Base-by-base conservation (phyloP, 345 rosid genomes). In the Turritis glabra region DNA sequence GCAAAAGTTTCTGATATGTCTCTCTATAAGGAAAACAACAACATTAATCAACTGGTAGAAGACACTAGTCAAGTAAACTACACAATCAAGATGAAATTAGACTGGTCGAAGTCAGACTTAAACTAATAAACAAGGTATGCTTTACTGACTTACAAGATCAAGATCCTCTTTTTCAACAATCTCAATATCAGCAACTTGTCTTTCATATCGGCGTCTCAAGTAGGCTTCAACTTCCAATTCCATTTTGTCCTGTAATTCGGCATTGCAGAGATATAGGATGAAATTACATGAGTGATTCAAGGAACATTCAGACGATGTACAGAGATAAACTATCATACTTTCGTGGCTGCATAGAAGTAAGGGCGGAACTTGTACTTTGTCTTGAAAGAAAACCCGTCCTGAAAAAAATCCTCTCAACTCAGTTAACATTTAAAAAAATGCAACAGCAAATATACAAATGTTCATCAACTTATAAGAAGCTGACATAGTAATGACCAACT, bases 171-270 rank as follows among this genome's bases (percentile, higher is more conserved):
- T 90, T 70, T 82, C 88, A 43, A 86, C 78, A 55, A 91, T 87
- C 76, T 86, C 91, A 73, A 88, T 78, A 64, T 85, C 83, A 32
- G 87, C 96, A 82, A 91, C 82, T 77, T 91, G 97, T 84, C 78
- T 83, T 85, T 94, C 96, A 73, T 87, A 91, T 13, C 88, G 86
- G 48, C 96, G 81, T 71, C 91, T 82, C 84, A 94, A 78, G 75
- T 90, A 91, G n/a, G 89, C 90, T 69, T 94, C 98, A 9, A 90
- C 93, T 38, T 91, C 98, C 92, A 91, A 77, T 79, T 91, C 98
- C 88, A 83, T 78, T 50, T 87, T 91, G 7, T 79, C 86, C 97
- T 91, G 77, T 25, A 67, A 62, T 13, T 33, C 22, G 57, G n/a
- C 58, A 76, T 44, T 51, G 55, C 33, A 50, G 30, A 40, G 65